These are phyloP conservation scores for Coprinellus micaceus DNA, from an alignment of 768 basidiomycete genomes.

Conservation along the genomic window DNA sequence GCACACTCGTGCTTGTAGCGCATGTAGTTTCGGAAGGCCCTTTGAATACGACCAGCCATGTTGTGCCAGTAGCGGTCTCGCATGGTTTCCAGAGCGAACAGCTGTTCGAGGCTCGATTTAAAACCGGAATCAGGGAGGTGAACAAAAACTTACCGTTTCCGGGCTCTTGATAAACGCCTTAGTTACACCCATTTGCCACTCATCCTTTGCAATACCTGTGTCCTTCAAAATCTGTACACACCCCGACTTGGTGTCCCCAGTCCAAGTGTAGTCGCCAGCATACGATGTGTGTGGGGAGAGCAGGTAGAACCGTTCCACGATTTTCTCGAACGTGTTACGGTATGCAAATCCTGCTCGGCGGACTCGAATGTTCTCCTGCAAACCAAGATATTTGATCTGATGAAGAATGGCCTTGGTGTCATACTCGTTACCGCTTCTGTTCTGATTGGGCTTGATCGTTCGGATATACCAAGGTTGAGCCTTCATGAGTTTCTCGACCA, in stretches of 20 bases:
- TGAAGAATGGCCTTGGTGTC: slow-evolving; percentile 94
- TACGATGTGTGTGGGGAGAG: slow-evolving; percentile 94
- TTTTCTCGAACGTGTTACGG: slow-evolving; percentile 96
- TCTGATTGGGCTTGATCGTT: slow-evolving; percentile 98
- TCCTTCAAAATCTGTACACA: slow-evolving; percentile 92
- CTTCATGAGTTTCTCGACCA: slow-evolving; percentile 97
- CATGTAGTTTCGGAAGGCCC: slow-evolving; percentile 94
- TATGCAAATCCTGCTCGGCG: slow-evolving; percentile 98
- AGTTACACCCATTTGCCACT: slow-evolving; percentile 99
- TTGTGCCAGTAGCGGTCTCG: slow-evolving; percentile 99
- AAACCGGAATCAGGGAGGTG: neutral
- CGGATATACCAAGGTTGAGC: slow-evolving; percentile 97
- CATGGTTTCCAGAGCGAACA: slow-evolving; percentile 98
- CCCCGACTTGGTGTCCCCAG: slow-evolving; percentile 83
- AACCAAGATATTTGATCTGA: slow-evolving; percentile 97
- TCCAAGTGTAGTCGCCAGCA: slow-evolving; percentile 98
- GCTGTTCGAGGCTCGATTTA: slow-evolving; percentile 40
- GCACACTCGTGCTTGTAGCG: slow-evolving; percentile 95
- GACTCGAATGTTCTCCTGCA: slow-evolving; percentile 98
- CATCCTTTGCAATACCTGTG: slow-evolving; percentile 92
- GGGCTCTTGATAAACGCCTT: slow-evolving; percentile 99
- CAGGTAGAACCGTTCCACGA: slow-evolving; percentile 97
- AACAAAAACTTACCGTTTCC: slow-evolving; percentile 67
- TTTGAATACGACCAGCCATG: slow-evolving; percentile 96
- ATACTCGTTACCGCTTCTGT: slow-evolving; percentile 88